Evolutionary conservation across 1,139 yeast species (phyloP).

Genomic region (Taiozyma sp.): DNA sequence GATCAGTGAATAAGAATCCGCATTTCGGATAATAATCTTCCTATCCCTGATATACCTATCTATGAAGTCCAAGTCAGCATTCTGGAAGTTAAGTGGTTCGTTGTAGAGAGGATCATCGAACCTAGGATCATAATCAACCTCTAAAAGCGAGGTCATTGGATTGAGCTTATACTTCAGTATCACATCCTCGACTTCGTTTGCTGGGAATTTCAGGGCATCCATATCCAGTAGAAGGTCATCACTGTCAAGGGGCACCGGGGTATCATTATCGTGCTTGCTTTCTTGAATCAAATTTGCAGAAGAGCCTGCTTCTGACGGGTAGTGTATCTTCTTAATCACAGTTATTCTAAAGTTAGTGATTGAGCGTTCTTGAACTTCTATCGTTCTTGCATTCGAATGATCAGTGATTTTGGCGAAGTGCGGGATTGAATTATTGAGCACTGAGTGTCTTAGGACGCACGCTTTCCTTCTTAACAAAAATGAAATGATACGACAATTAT

Average conservation of each 20-base stretch:
- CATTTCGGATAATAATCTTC: conserved; percentile 10
- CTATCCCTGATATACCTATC: conserved; percentile 18
- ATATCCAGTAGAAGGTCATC: not conserved
- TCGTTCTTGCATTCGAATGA: conserved; percentile 14
- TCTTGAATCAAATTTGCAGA: not conserved
- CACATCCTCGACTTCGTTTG: not conserved
- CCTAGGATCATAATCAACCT: conserved; percentile 22
- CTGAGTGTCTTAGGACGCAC: conserved; percentile 13
- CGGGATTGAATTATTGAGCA: conserved; percentile 18
- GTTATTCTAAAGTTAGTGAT: conserved; percentile 14
- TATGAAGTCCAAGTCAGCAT: conserved; percentile 12
- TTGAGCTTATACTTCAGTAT: conserved; percentile 12
- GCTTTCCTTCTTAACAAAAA: conserved; percentile 17
- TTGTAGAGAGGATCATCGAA: conserved; percentile 18
- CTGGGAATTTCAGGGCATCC: not conserved
- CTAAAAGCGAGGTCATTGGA: conserved; percentile 10
- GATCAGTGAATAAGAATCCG: not conserved
- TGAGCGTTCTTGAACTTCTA: conserved; percentile 18
- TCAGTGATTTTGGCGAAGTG: conserved; percentile 7
- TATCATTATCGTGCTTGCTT: conserved; percentile 1
- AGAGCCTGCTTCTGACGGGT: conserved; percentile 13
- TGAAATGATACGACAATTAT: conserved; percentile 17
- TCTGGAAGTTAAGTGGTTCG: conserved; percentile 10
- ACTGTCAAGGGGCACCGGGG: not conserved
- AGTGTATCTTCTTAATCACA: conserved; percentile 13